These are phyloP conservation scores for Trichosanthes truncata DNA, from an alignment of 306 rosid species.

Conservation along the genomic window DNA sequence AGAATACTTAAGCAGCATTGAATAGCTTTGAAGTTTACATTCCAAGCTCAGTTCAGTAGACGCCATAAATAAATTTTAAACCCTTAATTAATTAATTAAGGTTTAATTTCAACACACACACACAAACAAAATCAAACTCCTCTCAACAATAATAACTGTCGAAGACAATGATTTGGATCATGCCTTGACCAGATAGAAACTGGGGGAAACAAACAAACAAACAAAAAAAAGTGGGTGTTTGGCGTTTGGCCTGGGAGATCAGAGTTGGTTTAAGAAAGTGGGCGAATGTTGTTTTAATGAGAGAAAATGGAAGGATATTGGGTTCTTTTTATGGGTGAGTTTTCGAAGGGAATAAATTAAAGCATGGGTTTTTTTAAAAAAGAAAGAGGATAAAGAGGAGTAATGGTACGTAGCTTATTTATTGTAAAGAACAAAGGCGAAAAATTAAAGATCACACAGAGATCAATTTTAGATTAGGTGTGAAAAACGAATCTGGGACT, in stretches of 20 bases:
- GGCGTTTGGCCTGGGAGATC: slow-evolving; percentile 39
- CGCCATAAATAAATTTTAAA: no score
- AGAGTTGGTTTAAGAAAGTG: slow-evolving; percentile 9
- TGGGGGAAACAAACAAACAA: slow-evolving; percentile 42
- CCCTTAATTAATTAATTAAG: neutral
- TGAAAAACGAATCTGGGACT: neutral
- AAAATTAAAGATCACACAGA: neutral
- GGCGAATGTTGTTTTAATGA: slow-evolving; percentile 38
- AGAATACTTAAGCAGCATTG: slow-evolving; percentile 62
- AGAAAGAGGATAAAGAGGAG: slow-evolving; percentile 24
- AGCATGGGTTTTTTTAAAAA: slow-evolving; percentile 12
- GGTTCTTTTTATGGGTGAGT: slow-evolving; percentile 74
- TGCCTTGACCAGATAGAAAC: neutral
- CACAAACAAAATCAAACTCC: no score
- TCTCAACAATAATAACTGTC: no score
- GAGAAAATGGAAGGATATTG: slow-evolving; percentile 71
- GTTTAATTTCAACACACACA: neutral
- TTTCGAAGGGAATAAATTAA: slow-evolving; percentile 54
- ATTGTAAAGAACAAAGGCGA: slow-evolving; percentile 55
- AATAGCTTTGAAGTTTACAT: slow-evolving; percentile 68
- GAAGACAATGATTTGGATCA: slow-evolving; percentile 18
- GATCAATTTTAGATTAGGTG: neutral
- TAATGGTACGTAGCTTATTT: slow-evolving; percentile 56
- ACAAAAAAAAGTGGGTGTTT: slow-evolving; percentile 51
- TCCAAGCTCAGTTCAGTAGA: slow-evolving; percentile 82